phyloP scores from a whole-genome alignment of 2,329 filamentous ascomycete species.

The Thielaviopsis populi region DNA sequence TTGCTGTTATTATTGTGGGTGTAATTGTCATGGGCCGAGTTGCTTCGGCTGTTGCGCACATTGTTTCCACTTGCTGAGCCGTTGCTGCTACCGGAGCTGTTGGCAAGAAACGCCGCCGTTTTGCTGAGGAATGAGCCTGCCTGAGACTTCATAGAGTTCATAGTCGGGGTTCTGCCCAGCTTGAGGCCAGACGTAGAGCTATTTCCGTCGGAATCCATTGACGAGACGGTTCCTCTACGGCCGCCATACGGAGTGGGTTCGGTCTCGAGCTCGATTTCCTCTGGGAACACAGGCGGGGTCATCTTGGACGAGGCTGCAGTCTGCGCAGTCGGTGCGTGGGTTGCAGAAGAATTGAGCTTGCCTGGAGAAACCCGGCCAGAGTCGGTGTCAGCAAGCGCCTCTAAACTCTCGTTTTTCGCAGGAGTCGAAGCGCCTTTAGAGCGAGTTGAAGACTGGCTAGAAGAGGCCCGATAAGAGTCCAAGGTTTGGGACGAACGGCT shows the following conservation, averaged over 20 bases:
- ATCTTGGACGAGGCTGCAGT: slow-evolving; percentile 4
- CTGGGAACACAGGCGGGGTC: slow-evolving; percentile 12
- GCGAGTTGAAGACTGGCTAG: background rate
- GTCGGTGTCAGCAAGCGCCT: slow-evolving; percentile 7
- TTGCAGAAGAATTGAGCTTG: background rate
- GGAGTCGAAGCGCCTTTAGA: background rate
- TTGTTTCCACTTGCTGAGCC: background rate
- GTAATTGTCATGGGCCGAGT: background rate
- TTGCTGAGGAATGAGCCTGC: slow-evolving; percentile 15
- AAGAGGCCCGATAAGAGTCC: background rate
- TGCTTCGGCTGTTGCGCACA: background rate
- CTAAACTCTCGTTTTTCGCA: background rate
- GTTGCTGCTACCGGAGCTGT: slow-evolving; percentile 2
- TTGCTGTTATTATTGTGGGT: slow-evolving; percentile 18
- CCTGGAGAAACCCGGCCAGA: slow-evolving; percentile 6
- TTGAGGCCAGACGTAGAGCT: background rate
- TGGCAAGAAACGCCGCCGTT: slow-evolving; percentile 6
- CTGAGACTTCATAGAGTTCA: slow-evolving; percentile 13
- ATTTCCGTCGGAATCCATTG: slow-evolving; percentile 12
- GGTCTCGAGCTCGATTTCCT: slow-evolving; percentile 12
- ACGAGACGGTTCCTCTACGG: slow-evolving; percentile 15
- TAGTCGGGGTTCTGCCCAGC: slow-evolving; percentile 6
- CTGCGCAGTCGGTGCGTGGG: background rate
- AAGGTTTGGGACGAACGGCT: slow-evolving; percentile 2
- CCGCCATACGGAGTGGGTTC: slow-evolving; percentile 15